Percentiles rank a stretch among this genome's conserved stretches.
Conservation (phyloP, 306 rosid genomes). For the Nissolia schottii region DNA sequence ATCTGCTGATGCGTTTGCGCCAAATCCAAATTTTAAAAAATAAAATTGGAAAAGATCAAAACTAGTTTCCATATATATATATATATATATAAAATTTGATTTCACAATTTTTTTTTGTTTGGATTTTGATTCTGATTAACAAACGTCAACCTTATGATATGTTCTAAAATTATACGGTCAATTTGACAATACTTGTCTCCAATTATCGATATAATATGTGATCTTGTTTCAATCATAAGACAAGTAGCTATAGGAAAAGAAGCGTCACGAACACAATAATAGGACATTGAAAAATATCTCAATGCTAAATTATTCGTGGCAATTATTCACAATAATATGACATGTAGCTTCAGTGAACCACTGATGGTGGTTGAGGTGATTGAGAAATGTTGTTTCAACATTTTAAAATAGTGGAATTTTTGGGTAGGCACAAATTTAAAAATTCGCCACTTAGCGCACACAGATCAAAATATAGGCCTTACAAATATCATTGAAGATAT, state of each 20-base stretch:
- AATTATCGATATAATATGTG: neutral
- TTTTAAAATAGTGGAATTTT: too few species aligned
- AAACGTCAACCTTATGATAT: neutral
- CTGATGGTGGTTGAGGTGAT: conserved; percentile 5
- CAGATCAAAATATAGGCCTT: too few species aligned
- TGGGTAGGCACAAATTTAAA: too few species aligned
- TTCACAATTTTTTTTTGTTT: neutral
- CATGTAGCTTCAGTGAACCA: neutral
- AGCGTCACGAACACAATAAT: conserved; percentile 10
- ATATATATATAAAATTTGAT: too few species aligned
- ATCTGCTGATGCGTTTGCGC: conserved; percentile 13
- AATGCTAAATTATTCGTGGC: neutral
- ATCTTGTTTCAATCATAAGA: neutral
- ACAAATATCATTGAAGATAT: too few species aligned
- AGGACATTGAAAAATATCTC: neutral
- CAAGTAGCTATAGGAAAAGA: neutral
- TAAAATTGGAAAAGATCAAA: neutral
- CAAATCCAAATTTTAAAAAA: neutral
- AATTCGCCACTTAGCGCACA: too few species aligned
- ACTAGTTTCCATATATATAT: neutral
- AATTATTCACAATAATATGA: neutral
- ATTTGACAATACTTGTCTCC: conserved; percentile 4
- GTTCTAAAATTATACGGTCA: too few species aligned
- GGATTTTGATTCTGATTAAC: neutral
- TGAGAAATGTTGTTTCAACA: too few species aligned